Evolutionary conservation across 129 eudicot species (phyloP).

Genomic region (Chrysanthemum seticuspe): DNA sequence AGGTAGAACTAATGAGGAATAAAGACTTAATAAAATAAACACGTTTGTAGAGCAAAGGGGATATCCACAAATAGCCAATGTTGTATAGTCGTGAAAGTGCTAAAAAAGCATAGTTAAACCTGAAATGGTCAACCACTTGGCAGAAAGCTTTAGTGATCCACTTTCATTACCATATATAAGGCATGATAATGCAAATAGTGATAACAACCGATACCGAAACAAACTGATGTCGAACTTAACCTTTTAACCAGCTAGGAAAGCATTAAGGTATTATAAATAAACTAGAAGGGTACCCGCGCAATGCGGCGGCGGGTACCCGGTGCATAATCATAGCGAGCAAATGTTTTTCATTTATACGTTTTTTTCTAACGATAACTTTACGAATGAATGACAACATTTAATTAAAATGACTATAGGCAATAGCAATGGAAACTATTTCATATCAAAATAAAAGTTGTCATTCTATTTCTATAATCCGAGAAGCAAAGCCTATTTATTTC

Average conservation of each 20-base stretch:
- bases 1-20: not conserved
- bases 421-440: too few relatives aligned
- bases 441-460: too few relatives aligned
- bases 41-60: constrained; percentile 24
- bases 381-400: too few relatives aligned
- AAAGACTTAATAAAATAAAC: constrained; percentile 1
- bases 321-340: too few relatives aligned
- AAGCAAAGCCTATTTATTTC: too few relatives aligned
- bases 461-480: too few relatives aligned
- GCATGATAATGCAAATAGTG: constrained; percentile 20
- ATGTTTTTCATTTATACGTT: too few relatives aligned
- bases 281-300: too few relatives aligned
- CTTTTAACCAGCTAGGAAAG: constrained; percentile 28
- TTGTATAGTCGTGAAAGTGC: constrained; percentile 30
- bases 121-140: constrained; percentile 45
- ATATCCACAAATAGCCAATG: constrained; percentile 14
- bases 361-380: too few relatives aligned
- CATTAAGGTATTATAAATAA: constrained; percentile 6
- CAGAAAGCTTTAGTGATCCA: constrained; percentile 37
- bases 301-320: too few relatives aligned
- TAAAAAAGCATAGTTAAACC: constrained; percentile 14
- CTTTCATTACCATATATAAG: constrained; percentile 20
- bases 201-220: constrained; percentile 16
- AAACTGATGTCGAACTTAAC: constrained; percentile 20
- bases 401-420: too few relatives aligned